Evolutionary conservation across 768 basidiomycete genomes (phyloP), one percentile per base, ranked within the genome.

Genomic region (Phlebiopsis flavidoalba): DNA sequence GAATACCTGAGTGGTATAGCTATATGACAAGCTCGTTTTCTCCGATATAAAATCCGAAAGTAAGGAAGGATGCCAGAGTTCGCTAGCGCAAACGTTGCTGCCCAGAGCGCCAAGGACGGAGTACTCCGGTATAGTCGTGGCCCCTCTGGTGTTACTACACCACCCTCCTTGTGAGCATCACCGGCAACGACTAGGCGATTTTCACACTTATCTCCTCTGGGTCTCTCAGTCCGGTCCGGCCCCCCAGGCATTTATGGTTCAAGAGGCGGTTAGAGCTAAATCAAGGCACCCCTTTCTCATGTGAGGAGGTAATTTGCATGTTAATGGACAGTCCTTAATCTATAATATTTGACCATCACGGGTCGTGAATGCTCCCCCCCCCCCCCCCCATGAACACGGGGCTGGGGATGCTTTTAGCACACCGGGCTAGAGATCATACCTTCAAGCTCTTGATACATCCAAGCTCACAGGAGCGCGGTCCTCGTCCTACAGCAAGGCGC

Each of bases 1-100:
- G 83, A 84, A 69, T n/a, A 79, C 78, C n/a, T 0, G 80, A 83
- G 67, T n/a, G 79, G 72, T 15, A 72, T 83, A 52, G 81, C 78
- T 3, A 74, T 78, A 85, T 31, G 77, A 80, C 12, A 73, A 79
- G 69, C 64, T 86, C 43, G 67, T 84, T 17, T 72, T 70, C n/a
- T n/a, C 17, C 71, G 68, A 31, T 85, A 80, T 67, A 77, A 75
- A 61, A 75, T 84, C 57, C n/a, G n/a, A 75, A 77, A 54, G 61
- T 69, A 17, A 54, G 52, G 50, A 61, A 65, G 31, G 66, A 69
- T n/a, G 56, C 62, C 66, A n/a, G 60, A 60, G 45, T 82, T 79
- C 65, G 73, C 74, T 0, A 61, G 65, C 14, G 82, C n/a, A 83
- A 67, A 75, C 77, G 0, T 79, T 81, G n/a, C n/a, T 54, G 80